phyloP scores from a whole-genome alignment of 805 yeast genomes.

The Lipomyces sp. region DNA sequence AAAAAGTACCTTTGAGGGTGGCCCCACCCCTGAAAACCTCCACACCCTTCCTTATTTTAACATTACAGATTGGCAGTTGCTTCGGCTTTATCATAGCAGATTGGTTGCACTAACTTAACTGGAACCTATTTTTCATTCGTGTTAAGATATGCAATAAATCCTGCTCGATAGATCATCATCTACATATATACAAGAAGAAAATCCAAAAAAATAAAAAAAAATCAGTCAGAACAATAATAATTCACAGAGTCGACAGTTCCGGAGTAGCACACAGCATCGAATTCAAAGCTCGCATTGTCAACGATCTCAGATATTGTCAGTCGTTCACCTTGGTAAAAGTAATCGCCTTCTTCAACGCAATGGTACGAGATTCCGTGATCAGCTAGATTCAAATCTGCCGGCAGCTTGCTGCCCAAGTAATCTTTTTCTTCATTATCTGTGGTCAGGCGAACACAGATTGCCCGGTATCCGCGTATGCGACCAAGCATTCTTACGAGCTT shows the following conservation, averaged over 20 bases:
- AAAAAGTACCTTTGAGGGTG: too few species aligned
- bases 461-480: not conserved
- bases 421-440: not conserved
- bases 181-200: not conserved
- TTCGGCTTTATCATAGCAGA: too few species aligned
- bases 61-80: too few species aligned
- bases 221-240: not conserved
- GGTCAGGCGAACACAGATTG: not conserved
- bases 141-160: not conserved
- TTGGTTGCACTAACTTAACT: too few species aligned
- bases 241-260: conserved; percentile 1
- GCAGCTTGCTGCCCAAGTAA: not conserved
- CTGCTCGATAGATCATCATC: too few species aligned
- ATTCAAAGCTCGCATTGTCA: not conserved
- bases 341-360: not conserved
- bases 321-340: conserved; percentile 1
- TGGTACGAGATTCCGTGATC: not conserved
- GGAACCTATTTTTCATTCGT: not conserved
- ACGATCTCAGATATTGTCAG: not conserved
- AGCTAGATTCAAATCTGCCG: not conserved
- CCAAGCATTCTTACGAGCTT: not conserved
- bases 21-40: too few species aligned
- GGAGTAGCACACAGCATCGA: not conserved
- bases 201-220: not conserved
- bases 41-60: too few species aligned